Evolutionary conservation across 2,329 filamentous ascomycete genomes (phyloP).

Genomic region (Albophoma yamanashiensis): DNA sequence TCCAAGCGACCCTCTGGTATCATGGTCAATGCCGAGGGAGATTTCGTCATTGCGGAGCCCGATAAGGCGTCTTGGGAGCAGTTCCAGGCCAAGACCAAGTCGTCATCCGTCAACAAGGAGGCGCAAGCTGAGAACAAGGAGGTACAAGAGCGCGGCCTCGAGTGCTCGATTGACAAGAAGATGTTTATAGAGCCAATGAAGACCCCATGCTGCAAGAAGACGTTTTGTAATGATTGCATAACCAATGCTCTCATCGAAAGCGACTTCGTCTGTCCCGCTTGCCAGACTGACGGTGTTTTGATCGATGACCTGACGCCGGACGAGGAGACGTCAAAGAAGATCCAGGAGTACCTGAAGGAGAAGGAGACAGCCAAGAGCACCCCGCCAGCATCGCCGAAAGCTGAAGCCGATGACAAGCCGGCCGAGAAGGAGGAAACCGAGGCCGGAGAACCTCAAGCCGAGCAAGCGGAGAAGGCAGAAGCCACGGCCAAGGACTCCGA

Average conservation of each 20-base stretch:
- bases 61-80: slow-evolving; percentile 96
- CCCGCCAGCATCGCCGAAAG: slow-evolving; percentile 18
- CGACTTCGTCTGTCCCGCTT: slow-evolving; percentile 92
- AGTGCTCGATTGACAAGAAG: slow-evolving; percentile 94
- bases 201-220: slow-evolving; percentile 96
- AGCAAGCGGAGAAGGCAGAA: background rate
- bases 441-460: slow-evolving; percentile 7
- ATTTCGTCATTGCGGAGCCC: slow-evolving; percentile 92
- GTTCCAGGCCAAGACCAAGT: slow-evolving; percentile 90
- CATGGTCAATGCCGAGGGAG: slow-evolving; percentile 96
- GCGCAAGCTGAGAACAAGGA: slow-evolving; percentile 73
- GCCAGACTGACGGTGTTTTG: slow-evolving; percentile 80
- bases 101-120: slow-evolving; percentile 71
- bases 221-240: slow-evolving; percentile 99
- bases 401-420: slow-evolving; percentile 31
- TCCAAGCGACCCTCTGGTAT: slow-evolving; percentile 80
- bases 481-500: slow-evolving; percentile 6
- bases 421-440: slow-evolving; percentile 26
- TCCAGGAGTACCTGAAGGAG: slow-evolving; percentile 60
- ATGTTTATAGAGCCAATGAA: slow-evolving; percentile 98
- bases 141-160: slow-evolving; percentile 75
- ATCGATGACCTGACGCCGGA: slow-evolving; percentile 85
- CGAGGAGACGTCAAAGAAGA: slow-evolving; percentile 66
- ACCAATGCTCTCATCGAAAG: slow-evolving; percentile 97
- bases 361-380: slow-evolving; percentile 40